Evolutionary conservation across 2,329 filamentous ascomycete genomes (phyloP).

Genomic region (Claviceps sorghi): DNA sequence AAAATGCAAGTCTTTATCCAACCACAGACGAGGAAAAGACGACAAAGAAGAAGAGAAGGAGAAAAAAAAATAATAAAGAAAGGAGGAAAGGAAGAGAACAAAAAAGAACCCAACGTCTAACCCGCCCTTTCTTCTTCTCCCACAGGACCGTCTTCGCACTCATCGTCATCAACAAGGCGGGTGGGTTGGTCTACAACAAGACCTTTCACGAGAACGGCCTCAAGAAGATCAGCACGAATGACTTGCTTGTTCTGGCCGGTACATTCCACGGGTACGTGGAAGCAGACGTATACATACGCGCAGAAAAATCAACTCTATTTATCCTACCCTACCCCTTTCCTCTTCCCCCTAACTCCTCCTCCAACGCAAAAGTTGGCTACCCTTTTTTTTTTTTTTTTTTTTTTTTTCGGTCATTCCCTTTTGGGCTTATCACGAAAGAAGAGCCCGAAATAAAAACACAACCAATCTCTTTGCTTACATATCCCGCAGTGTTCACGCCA

Average conservation of each 20-base stretch:
- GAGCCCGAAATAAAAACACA: background rate
- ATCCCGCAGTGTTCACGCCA: constrained; percentile 47
- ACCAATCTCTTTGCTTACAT: constrained; percentile 4
- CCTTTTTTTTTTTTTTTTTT: background rate
- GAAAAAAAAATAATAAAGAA: background rate
- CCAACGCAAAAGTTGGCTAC: background rate
- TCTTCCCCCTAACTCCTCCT: too few species aligned
- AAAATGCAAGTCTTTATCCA: background rate
- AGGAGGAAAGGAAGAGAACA: too few species aligned
- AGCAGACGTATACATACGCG: background rate
- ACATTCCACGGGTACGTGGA: constrained; percentile 76
- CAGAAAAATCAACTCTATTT: too few species aligned
- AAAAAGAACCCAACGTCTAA: too few species aligned
- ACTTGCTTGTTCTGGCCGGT: constrained; percentile 90
- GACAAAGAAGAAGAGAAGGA: too few species aligned
- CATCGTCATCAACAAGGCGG: constrained; percentile 97
- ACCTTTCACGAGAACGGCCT: constrained; percentile 77
- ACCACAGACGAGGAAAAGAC: background rate
- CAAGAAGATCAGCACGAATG: constrained; percentile 81
- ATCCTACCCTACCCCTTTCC: background rate
- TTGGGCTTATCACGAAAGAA: background rate
- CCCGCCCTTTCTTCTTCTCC: background rate
- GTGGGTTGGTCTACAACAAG: constrained; percentile 89
- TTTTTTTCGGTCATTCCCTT: background rate
- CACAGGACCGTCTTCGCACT: constrained; percentile 83